phyloP scores from a whole-genome alignment of 2,329 filamentous ascomycete genomes.

The Pseudogymnoascus sp. region DNA sequence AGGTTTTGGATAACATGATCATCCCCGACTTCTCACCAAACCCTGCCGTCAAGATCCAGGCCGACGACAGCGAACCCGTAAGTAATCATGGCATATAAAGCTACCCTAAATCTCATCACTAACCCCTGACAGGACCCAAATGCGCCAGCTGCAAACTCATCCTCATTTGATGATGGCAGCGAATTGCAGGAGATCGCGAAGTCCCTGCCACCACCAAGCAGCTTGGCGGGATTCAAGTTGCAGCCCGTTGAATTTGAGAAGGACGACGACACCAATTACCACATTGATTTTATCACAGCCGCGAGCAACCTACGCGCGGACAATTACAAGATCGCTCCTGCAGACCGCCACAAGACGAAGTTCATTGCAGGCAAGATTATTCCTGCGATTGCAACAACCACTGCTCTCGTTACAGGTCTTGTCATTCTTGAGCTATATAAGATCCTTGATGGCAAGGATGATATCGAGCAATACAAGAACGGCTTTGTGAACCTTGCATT shows the following conservation, averaged over 20 bases:
- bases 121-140: constrained; percentile 60
- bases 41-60: constrained; percentile 90
- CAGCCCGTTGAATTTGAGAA: constrained; percentile 96
- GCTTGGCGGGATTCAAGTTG: constrained; percentile 79
- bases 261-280: constrained; percentile 94
- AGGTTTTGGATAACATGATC: constrained; percentile 84
- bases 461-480: constrained; percentile 98
- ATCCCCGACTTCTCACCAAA: constrained; percentile 91
- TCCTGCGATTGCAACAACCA: constrained; percentile 94
- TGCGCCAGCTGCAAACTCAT: constrained; percentile 43
- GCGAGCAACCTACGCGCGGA: constrained; percentile 93
- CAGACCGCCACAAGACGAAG: constrained; percentile 96
- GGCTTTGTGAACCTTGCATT: constrained; percentile 94
- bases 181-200: constrained; percentile 66
- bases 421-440: constrained; percentile 94
- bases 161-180: constrained; percentile 60
- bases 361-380: constrained; percentile 99
- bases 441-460: constrained; percentile 89
- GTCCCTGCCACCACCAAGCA: constrained; percentile 69
- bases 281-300: constrained; percentile 98
- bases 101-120: constrained; percentile 16
- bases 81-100: constrained; percentile 27
- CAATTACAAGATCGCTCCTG: constrained; percentile 93
- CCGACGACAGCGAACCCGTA: constrained; percentile 83
- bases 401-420: constrained; percentile 86